These are phyloP conservation scores for Hymenoscyphus occultus DNA, from an alignment of 2,329 filamentous ascomycete genomes.

Conservation along the genomic window DNA sequence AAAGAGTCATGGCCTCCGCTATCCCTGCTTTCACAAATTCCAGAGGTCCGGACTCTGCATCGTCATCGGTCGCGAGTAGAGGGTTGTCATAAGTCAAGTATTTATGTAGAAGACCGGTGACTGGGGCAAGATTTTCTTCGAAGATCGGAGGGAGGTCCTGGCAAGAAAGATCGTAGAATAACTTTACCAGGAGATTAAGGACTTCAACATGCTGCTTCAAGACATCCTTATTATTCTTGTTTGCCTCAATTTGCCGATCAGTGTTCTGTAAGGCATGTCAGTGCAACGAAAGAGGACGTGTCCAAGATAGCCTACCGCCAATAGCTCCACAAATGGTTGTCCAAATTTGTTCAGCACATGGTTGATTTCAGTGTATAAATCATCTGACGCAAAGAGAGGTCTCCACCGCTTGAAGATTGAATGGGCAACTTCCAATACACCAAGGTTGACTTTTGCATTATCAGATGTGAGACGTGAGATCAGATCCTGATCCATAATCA, in stretches of 20 bases:
- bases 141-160: constrained; percentile 95
- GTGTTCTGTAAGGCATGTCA: constrained; percentile 49
- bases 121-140: constrained; percentile 77
- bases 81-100: constrained; percentile 88
- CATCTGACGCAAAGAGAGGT: constrained; percentile 88
- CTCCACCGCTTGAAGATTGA: constrained; percentile 97
- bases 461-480: constrained; percentile 80
- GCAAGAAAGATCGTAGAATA: constrained; percentile 95
- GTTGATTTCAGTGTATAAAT: constrained; percentile 91
- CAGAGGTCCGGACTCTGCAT: constrained; percentile 78
- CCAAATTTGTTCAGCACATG: constrained; percentile 89
- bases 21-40: constrained; percentile 92
- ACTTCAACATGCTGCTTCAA: constrained; percentile 80
- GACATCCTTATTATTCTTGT: constrained; percentile 69
- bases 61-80: constrained; percentile 79
- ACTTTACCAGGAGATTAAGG: constrained; percentile 83
- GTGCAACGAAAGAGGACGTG: constrained; percentile 11
- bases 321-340: constrained; percentile 74
- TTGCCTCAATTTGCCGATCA: constrained; percentile 69
- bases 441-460: constrained; percentile 83
- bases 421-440: constrained; percentile 94
- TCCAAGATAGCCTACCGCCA: constrained; percentile 54
- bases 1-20: constrained; percentile 85
- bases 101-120: constrained; percentile 81
- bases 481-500: constrained; percentile 60